Base-by-base conservation (phyloP, 306 rosid species). In the Quercus engelmannii region DNA sequence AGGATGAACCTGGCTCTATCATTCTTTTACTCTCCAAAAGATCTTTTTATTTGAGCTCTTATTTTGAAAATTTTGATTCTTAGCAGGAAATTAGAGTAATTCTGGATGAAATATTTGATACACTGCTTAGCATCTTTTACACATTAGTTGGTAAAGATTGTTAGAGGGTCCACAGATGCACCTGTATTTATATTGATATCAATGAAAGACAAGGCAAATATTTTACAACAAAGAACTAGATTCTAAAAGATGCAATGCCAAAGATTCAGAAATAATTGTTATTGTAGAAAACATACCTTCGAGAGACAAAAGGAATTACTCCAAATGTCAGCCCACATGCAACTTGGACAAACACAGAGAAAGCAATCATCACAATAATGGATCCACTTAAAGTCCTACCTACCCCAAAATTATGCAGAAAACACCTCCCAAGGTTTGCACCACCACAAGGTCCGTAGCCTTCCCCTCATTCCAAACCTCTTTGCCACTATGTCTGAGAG, bases 301-400 rank as follows among this genome's bases (percentile, higher is more conserved):
- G 83, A 12, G 98, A 94, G 81, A 94, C 95, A 71, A 94, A 94
- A 6, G 97, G 97, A 75, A 94, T 97, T 14, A 94, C 89, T 14
- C 98, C 98, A 83, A 92, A 92, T 14, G 98, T 94, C 72, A 94
- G 93, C 8, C 97, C 98, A 83, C 97, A 92, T 1, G 98, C 93
- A 56, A 95, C 97, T 86, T 91, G 97, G 52, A 87, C 91, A 69
- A 94, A 91, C 21, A 92, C 9, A 55, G 97, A 94, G 84, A 94
- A 94, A 6, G 85, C 30, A 11, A 94, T 13, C 97, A 94, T 87
- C n/a, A 94, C 90, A 54, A 59, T 28, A n/a, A 94, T 73, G 0
- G 98, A 94, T 1, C 65, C 85, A 72, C 81, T 58, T 3, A 94
- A 74, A 21, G 92, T 5, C 81, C 80, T 20, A 91, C 87, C 35